phyloP scores from a whole-genome alignment of 176 grass and related monocot genomes.

The Avena eriantha region DNA sequence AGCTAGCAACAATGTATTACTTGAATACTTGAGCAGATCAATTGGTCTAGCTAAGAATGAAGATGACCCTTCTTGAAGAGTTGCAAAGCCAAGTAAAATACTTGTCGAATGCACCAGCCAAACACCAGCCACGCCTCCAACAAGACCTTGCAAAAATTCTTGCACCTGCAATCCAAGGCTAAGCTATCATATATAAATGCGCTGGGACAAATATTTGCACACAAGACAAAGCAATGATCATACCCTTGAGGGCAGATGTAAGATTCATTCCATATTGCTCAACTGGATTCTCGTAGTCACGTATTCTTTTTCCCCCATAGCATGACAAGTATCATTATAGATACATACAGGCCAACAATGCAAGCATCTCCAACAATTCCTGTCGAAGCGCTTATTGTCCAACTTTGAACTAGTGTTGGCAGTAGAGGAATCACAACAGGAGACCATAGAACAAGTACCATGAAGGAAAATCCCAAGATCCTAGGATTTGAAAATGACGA shows the following conservation, averaged over 20 bases:
- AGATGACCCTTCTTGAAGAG: constrained; percentile 48
- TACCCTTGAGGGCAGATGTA: constrained; percentile 67
- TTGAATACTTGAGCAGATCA: constrained; percentile 66
- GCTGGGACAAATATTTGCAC: neutral
- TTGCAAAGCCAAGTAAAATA: constrained; percentile 75
- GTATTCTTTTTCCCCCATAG: constrained; percentile 97
- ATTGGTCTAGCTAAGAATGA: constrained; percentile 52
- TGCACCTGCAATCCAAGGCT: constrained; percentile 58
- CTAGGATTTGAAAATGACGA: constrained; percentile 44
- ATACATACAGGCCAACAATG: constrained; percentile 69
- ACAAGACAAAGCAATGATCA: constrained; percentile 38
- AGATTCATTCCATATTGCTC: constrained; percentile 87
- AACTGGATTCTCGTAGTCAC: constrained; percentile 79
- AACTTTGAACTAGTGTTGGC: constrained; percentile 85
- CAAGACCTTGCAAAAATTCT: constrained; percentile 85
- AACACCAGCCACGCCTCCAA: constrained; percentile 71
- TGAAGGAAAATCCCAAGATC: constrained; percentile 80
- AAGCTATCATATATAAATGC: constrained; percentile 23
- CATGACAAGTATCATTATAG: constrained; percentile 82
- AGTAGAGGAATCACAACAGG: constrained; percentile 90
- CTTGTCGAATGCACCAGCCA: constrained; percentile 76
- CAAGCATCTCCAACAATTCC: constrained; percentile 80
- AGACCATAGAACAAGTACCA: constrained; percentile 92
- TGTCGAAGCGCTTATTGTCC: constrained; percentile 69
- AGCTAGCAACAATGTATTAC: constrained; percentile 55